Base-by-base conservation (phyloP, 306 rosid species). In the Malus orientalis region DNA sequence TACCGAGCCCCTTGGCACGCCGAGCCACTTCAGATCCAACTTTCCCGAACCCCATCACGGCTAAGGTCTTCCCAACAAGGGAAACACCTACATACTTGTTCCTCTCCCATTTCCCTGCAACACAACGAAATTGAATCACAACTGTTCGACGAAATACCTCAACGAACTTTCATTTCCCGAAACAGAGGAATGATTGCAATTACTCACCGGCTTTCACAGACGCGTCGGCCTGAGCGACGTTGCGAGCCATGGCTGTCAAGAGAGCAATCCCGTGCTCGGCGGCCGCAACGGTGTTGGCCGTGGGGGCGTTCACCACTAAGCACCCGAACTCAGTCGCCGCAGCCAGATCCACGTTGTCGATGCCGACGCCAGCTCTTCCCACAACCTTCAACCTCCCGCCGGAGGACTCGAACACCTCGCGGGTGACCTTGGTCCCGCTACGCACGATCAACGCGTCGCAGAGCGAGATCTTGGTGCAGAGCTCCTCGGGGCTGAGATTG, bases 271-370 rank as follows among this genome's bases (percentile, higher is more conserved):
- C 99, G 42, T 96, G 99, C 64, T 96, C 99, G 0, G 99, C 99
- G 10, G 99, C 98, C 0, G 99, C 99, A 11, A 92, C 89, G 8
- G 99, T 96, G 84, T 96, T 96, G 1, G 99, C 99, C 32, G 98
- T 96, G 11, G 99, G 99, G 0, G 98, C 99, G 70, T 96, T 96
- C 5, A 96, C 99, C 14, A 96, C 99, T 81, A 96, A 71, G 45
- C 99, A 96, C 1, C 99, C 99, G 53, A 87, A 89, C 86, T 96
- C 99, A 0, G 99, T 96, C n/a, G 99, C 99, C 15, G 99, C 99
- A 15, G 93, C 91, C 77, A 96, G 99, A 92, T 96, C 99, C 84
- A 96, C 99, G 82, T 96, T 96, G 51, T 96, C 99, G 27, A 96
- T 92, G 7, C 99, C 99, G 22, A 96, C 99, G 20, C 99, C 99